Evolutionary conservation across 805 yeast genomes (phyloP), one percentile per base, ranked within the genome.

Genomic region (Nakazawaea laoshanensis): DNA sequence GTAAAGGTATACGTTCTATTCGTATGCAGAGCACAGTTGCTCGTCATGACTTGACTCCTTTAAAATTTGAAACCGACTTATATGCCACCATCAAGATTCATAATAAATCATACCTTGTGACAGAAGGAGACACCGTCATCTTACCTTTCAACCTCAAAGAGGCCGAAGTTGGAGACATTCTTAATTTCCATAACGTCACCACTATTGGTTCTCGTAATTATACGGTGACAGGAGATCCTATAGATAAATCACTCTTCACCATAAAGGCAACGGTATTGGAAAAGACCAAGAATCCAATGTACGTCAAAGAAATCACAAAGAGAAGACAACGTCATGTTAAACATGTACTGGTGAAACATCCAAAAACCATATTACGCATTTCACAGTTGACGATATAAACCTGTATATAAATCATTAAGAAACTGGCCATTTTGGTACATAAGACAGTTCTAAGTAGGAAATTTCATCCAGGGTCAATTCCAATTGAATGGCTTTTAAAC

Each of bases 11-110:
- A n/a, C n/a, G n/a, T n/a, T n/a, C n/a, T n/a, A n/a, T n/a, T n/a
- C n/a, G n/a, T n/a, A n/a, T n/a, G n/a, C n/a, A n/a, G n/a, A n/a
- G n/a, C n/a, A n/a, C n/a, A n/a, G n/a, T n/a, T n/a, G n/a, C n/a
- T n/a, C n/a, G n/a, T n/a, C n/a, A n/a, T 18, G 80, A 75, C 47
- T 55, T 76, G 33, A 56, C 74, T 0, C 77, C 85, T 3, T 60
- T 87, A 40, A 84, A 78, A 48, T 67, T 74, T 32, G 71, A 77
- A 31, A 71, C 73, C 39, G 73, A 72, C 41, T 57, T 89, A 20
- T 92, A 86, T 51, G 97, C 97, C 29, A 66, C 84, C 7, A 69
- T 89, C 43, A 76, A 74, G 45, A 70, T 92, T 24, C 92, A 86
- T 61, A 74, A 79, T 55, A 76, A 86, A 56, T 85, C 92, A 27